Evolutionary conservation across 768 basidiomycete genomes (phyloP), one percentile per base, ranked within the genome.

Genomic region (Trametes cingulata): DNA sequence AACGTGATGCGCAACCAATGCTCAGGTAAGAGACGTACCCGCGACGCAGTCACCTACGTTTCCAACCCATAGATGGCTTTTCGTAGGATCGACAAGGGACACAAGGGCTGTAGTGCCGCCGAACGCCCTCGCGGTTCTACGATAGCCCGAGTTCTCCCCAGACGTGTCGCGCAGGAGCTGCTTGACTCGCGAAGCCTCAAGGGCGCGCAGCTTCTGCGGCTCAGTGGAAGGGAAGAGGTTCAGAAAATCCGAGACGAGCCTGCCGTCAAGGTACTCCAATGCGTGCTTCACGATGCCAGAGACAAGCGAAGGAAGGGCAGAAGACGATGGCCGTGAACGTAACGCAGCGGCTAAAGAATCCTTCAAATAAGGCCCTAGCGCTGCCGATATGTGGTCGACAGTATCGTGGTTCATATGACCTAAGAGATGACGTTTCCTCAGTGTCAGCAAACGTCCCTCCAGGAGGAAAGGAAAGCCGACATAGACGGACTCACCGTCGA

Each of bases 1-100:
- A 51, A 64, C 53, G 36, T 22, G 33, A 37, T 24, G 43, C 47
- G 51, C 33, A 36, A 22, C 35, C 29, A 40, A 41, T 43, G 22
- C 9, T 43, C 50, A 25, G 27, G 36, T 36, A 49, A 55, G 6
- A 41, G 58, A 75, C 86, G 63, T 63, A 89, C 89, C 78, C 61
- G 88, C 88, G 78, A 88, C 86, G 70, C 88, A 91, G 68, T 92
- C 90, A 14, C 90, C 90, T 25, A 92, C 77, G 68, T 91, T 91
- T 6, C 89, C 90, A 47, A 91, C 74, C 90, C 90, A 92, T 20
- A 91, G 75, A 62, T 90, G 83, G 67, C 81, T 77, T 62, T 82
- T 81, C 19, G 83, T 77, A 36, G 89, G 87, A 73, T 91, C 88
- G 41, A 87, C 80, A 37, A 92, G 78, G 9, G 90, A 82, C 41